A percentile compares a stretch with the other conserved stretches of the same genome.
These are phyloP conservation scores for Boletus rex-veris DNA, from an alignment of 768 basidiomycete species.

Conservation along the genomic window DNA sequence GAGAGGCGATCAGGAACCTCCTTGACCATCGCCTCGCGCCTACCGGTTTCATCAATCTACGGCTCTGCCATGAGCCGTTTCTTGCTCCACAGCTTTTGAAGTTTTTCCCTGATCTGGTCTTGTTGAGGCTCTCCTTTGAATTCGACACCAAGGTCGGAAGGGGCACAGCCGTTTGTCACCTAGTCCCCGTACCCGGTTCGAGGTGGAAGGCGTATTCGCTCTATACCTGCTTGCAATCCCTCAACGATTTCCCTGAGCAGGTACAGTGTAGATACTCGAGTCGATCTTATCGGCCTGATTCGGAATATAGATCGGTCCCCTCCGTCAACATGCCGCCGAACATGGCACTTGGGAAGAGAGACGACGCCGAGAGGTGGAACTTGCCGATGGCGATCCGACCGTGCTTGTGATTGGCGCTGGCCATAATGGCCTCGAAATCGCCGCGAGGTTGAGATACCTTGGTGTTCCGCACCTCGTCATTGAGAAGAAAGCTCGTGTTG, in stretches of 20 bases:
- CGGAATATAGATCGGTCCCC: not conserved
- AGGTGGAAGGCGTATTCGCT: slow-evolving; percentile 52
- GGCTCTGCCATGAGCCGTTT: slow-evolving; percentile 18
- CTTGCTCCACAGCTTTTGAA: slow-evolving; percentile 33
- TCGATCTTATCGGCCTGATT: not conserved
- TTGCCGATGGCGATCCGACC: slow-evolving; percentile 46
- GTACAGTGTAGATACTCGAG: not conserved
- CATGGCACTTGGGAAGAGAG: slow-evolving; percentile 45
- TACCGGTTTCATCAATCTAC: slow-evolving; percentile 13
- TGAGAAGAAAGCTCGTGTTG: slow-evolving; percentile 49
- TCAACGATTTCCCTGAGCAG: slow-evolving; percentile 46
- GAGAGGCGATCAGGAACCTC: slow-evolving; percentile 35
- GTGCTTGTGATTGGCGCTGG: slow-evolving; percentile 65
- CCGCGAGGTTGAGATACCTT: slow-evolving; percentile 60
- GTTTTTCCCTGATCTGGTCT: slow-evolving; percentile 52
- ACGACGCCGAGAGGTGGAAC: slow-evolving; percentile 22
- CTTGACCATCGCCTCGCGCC: slow-evolving; percentile 33
- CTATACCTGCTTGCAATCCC: slow-evolving; percentile 56
- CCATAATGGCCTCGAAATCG: slow-evolving; percentile 62
- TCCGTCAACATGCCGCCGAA: not conserved
- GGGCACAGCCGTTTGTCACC: slow-evolving; percentile 50
- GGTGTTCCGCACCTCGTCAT: slow-evolving; percentile 53
- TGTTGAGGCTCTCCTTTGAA: slow-evolving; percentile 53
- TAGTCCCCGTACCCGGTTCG: slow-evolving; percentile 42
- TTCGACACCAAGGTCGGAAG: slow-evolving; percentile 50